phyloP scores from a whole-genome alignment of 768 basidiomycete genomes.

The Saitozyma sp. region DNA sequence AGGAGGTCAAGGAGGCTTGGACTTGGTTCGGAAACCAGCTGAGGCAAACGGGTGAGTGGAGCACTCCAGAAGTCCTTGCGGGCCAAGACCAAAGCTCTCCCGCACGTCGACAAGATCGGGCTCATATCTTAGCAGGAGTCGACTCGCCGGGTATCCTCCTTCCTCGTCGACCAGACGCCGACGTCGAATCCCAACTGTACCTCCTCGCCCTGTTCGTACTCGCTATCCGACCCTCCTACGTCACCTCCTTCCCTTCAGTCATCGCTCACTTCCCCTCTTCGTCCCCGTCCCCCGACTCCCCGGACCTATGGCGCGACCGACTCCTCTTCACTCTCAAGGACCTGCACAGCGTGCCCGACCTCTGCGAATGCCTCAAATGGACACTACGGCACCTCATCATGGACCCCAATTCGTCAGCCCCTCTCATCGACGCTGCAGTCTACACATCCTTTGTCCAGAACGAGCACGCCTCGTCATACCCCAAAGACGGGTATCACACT shows the following conservation, averaged over 20 bases:
- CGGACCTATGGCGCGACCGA: constrained; percentile 14
- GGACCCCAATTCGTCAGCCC: not conserved
- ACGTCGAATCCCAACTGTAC: constrained; percentile 10
- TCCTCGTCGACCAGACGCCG: constrained; percentile 1
- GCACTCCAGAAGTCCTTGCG: not conserved
- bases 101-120: not conserved
- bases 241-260: constrained; percentile 19
- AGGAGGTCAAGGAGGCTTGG: constrained; percentile 29
- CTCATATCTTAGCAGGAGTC: constrained; percentile 3
- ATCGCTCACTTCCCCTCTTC: constrained; percentile 14
- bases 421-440: constrained; percentile 8
- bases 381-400: constrained; percentile 17
- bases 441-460: constrained; percentile 30
- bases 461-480: constrained; percentile 30
- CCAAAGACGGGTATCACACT: constrained; percentile 18
- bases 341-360: not conserved
- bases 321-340: constrained; percentile 5
- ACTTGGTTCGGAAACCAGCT: constrained; percentile 21
- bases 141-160: constrained; percentile 12
- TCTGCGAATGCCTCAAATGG: constrained; percentile 25
- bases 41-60: constrained; percentile 24
- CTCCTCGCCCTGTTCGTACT: constrained; percentile 20
- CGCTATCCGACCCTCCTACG: constrained; percentile 10
- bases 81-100: not conserved
- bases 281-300: constrained; percentile 5